These are phyloP conservation scores for Nectriaceae sp. DNA, from an alignment of 2,329 filamentous ascomycete genomes.

Conservation along the genomic window DNA sequence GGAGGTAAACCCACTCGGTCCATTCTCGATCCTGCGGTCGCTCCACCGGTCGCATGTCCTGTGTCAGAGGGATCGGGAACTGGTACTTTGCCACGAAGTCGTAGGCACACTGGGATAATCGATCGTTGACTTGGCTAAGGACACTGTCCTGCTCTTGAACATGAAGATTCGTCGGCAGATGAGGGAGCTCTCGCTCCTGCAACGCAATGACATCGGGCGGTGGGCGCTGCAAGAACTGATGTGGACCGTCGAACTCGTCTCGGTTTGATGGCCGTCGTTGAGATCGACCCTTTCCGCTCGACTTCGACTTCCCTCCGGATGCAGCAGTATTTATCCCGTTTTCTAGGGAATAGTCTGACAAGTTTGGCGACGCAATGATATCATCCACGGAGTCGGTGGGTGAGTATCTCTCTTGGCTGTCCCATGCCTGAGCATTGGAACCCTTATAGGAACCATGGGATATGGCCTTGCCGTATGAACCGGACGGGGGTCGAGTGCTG, in stretches of 20 bases:
- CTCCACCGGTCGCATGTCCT: slow-evolving; percentile 78
- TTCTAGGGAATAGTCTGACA: slow-evolving; percentile 63
- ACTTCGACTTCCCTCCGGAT: slow-evolving; percentile 46
- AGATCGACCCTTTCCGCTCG: slow-evolving; percentile 49
- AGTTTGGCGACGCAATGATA: slow-evolving; percentile 56
- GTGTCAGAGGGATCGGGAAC: slow-evolving; percentile 82
- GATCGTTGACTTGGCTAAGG: slow-evolving; percentile 78
- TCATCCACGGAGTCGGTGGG: slow-evolving; percentile 61
- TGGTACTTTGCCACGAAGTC: slow-evolving; percentile 91
- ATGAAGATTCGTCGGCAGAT: slow-evolving; percentile 79
- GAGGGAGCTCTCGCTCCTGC: slow-evolving; percentile 78
- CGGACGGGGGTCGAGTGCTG: slow-evolving; percentile 44
- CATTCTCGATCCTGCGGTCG: slow-evolving; percentile 78
- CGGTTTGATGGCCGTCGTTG: slow-evolving; percentile 76
- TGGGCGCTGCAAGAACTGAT: slow-evolving; percentile 77
- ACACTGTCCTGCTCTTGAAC: slow-evolving; percentile 85
- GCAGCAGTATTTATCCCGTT: slow-evolving; percentile 44
- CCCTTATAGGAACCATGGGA: slow-evolving; percentile 42
- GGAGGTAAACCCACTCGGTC: slow-evolving; percentile 89
- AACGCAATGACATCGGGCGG: slow-evolving; percentile 70
- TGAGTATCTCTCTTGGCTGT: slow-evolving; percentile 53
- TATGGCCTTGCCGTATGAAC: slow-evolving; percentile 35
- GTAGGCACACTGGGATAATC: slow-evolving; percentile 82
- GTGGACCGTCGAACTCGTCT: slow-evolving; percentile 87
- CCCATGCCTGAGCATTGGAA: slow-evolving; percentile 47